Percentiles rank a stretch among this genome's conserved stretches.
Conservation (phyloP, 257 asterid genomes). For the Fraxinus excelsior region DNA sequence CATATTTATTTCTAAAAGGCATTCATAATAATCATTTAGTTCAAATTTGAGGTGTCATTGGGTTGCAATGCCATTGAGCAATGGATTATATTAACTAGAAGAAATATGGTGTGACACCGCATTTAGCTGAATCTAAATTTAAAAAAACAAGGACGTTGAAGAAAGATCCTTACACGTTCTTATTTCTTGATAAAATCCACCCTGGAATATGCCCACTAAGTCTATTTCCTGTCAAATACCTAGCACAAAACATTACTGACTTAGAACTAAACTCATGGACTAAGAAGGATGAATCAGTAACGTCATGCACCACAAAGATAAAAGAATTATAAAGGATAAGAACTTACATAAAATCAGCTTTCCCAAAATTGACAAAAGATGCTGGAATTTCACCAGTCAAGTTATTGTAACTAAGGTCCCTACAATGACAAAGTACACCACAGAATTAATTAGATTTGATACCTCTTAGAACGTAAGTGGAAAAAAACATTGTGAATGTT, state of each 20-base stretch:
- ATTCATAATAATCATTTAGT: too few relatives aligned
- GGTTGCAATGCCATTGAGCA: neutral
- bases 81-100: neutral
- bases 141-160: conserved; percentile 2
- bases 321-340: conserved; percentile 23
- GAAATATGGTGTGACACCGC: neutral
- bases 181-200: conserved; percentile 70
- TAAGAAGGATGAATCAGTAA: neutral
- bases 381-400: conserved; percentile 71
- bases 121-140: neutral
- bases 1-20: too few relatives aligned
- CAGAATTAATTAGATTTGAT: neutral
- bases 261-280: conserved; percentile 15
- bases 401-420: conserved; percentile 87
- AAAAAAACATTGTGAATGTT: neutral
- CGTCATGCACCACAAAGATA: neutral
- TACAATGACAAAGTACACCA: conserved; percentile 29
- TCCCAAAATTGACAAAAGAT: conserved; percentile 46
- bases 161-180: conserved; percentile 56
- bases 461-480: neutral
- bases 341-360: conserved; percentile 75
- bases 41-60: neutral
- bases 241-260: conserved; percentile 23
- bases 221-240: conserved; percentile 77
- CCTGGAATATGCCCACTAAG: conserved; percentile 68